Conservation (phyloP, 1,284 basidiomycete species). For the Hemileia vastatrix region DNA sequence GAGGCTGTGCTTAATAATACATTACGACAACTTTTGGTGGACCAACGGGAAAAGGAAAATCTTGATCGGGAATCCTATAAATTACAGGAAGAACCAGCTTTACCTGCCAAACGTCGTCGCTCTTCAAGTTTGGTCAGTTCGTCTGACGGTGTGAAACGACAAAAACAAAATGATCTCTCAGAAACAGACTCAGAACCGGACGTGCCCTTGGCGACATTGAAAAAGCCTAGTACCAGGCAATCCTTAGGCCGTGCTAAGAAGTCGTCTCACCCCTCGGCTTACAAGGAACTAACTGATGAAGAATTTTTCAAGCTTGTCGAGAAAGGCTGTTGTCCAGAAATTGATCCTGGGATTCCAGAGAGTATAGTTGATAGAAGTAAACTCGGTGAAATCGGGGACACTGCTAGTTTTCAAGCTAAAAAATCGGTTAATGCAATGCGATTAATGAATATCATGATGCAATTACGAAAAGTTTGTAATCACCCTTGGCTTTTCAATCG, state of each 20-base stretch:
- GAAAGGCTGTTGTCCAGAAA: slow-evolving; percentile 9
- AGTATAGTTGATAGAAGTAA: too few species aligned
- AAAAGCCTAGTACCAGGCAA: neutral
- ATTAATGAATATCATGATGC: slow-evolving; percentile 88
- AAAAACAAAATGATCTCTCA: neutral
- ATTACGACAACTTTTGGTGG: slow-evolving; percentile 35
- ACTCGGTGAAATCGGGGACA: too few species aligned
- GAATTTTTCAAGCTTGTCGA: slow-evolving; percentile 21
- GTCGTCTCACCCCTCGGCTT: slow-evolving; percentile 1
- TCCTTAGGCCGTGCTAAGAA: slow-evolving; percentile 1
- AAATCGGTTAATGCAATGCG: slow-evolving; percentile 81
- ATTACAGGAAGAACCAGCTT: too few species aligned
- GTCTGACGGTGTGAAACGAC: too few species aligned
- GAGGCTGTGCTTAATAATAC: slow-evolving; percentile 50
- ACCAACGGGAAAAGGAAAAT: too few species aligned
- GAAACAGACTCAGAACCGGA: slow-evolving; percentile 8
- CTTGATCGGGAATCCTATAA: too few species aligned
- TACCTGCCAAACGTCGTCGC: too few species aligned
- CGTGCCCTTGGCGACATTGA: neutral
- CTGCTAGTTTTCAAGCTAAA: slow-evolving; percentile 47
- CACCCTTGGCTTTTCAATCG: slow-evolving; percentile 90
- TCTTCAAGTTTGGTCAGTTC: too few species aligned
- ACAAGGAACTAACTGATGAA: slow-evolving; percentile 9
- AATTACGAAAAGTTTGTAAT: slow-evolving; percentile 74
- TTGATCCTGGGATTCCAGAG: too few species aligned